Base-by-base conservation (phyloP, 371 early-diverging fungal genomes). In the Mortierella sp. region DNA sequence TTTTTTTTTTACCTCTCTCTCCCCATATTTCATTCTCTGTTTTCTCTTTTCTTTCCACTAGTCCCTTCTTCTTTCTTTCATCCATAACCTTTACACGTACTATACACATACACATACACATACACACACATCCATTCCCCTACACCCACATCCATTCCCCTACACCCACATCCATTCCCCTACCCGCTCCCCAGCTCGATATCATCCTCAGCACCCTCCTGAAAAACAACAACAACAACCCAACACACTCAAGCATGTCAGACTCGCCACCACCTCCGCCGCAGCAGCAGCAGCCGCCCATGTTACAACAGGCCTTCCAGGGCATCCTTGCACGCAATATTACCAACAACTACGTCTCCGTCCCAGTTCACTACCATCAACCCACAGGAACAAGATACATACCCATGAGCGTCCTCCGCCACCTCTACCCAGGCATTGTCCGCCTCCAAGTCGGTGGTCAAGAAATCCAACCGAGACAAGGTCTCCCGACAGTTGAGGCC, bases 361-460 rank as follows among this genome's bases (percentile, higher is more conserved):
- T 77, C 11, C 78, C 73, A 2, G 73, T 73, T 50, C 60, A n/a
- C 1, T 31, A 65, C 26, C 78, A 78, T 21, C 65, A 78, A 34
- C 54, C 50, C 6, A 77, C 72, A 11, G 78, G 78, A 42, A 34
- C 38, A 5, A 24, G 52, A 52, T 78, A 78, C 38, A 78, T 78
- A 28, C 34, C 73, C 8, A 24, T 78, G 34, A 73, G 45, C 24
- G 42, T 42, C 6, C 73, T 78, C 44, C 73, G 55, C 9, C 42
- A 14, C 13, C 26, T 73, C 13, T 78, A 73, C 31, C 78, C 78
- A 14, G 52, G 38, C 54, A 78, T 78, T 44, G 19, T 63, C 3
- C 54, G 73, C 6, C 52, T 78, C 4, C 73, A 78, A 28, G 38
- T 73, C 13, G 73, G 65, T 6, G 73, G 68, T 16, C 52, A 48